Evolutionary conservation across 2,329 filamentous ascomycete species (phyloP).

Genomic region (Pseudopithomyces maydicus): DNA sequence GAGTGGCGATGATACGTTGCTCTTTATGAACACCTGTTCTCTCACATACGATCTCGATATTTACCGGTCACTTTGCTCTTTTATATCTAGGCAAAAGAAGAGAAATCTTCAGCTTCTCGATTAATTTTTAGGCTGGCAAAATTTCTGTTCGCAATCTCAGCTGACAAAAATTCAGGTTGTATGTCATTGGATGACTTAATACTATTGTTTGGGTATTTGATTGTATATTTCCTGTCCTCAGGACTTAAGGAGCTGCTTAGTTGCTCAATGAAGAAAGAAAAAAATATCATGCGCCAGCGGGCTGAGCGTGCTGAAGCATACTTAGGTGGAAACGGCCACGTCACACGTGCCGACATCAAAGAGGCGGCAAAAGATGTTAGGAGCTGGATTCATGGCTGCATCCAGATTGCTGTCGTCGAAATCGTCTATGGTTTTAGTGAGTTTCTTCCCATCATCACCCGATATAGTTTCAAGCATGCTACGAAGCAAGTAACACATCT

Average conservation of each 20-base stretch:
- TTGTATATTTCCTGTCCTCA: slow-evolving; percentile 38
- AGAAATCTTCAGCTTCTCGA: no score
- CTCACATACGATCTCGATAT: no score
- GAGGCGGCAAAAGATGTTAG: slow-evolving; percentile 39
- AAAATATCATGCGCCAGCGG: slow-evolving; percentile 34
- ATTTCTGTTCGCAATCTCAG: no score
- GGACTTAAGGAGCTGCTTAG: slow-evolving; percentile 39
- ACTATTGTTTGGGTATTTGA: slow-evolving; percentile 33
- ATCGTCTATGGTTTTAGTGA: slow-evolving; percentile 50
- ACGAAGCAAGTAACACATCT: slow-evolving; percentile 47
- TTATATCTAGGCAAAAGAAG: no score
- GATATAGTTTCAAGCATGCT: slow-evolving; percentile 47
- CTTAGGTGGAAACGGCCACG: slow-evolving; percentile 34
- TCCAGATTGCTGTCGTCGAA: slow-evolving; percentile 48
- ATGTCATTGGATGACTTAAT: slow-evolving; percentile 38
- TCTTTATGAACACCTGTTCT: no score
- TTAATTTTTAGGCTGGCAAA: no score
- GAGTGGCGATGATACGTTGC: no score
- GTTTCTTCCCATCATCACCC: slow-evolving; percentile 51
- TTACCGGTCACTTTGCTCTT: no score
- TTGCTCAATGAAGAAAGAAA: slow-evolving; percentile 38
- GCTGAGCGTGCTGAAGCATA: slow-evolving; percentile 38
- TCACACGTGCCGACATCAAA: slow-evolving; percentile 35
- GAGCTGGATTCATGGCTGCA: slow-evolving; percentile 40
- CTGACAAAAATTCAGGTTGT: slow-evolving; percentile 21